These are phyloP conservation scores for Silybum marianum DNA, from an alignment of 129 eudicot genomes.

Conservation along the genomic window DNA sequence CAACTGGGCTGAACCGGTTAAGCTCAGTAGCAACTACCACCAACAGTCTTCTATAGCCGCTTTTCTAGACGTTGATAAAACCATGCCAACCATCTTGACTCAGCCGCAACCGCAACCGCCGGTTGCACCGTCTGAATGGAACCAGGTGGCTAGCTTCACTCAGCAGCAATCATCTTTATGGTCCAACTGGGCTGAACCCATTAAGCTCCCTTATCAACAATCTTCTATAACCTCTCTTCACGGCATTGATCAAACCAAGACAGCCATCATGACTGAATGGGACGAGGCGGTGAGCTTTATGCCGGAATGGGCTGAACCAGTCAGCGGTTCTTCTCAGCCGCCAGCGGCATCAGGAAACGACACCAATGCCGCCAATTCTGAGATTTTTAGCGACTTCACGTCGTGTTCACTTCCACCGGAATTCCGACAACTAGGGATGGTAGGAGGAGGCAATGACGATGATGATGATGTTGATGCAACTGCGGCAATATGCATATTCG, in stretches of 20 bases:
- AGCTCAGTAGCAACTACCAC: slow-evolving; percentile 4
- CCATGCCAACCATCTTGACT: slow-evolving; percentile 22
- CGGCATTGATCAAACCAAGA: slow-evolving; percentile 25
- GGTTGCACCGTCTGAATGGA: slow-evolving; percentile 10
- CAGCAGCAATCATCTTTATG: slow-evolving; percentile 14
- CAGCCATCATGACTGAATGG: slow-evolving; percentile 22
- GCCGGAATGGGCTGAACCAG: slow-evolving; percentile 19
- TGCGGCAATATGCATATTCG: slow-evolving; percentile 14
- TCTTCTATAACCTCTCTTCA: slow-evolving; percentile 27
- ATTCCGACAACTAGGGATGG: slow-evolving; percentile 7
- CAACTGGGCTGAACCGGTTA: not conserved
- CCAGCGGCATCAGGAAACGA: slow-evolving; percentile 24
- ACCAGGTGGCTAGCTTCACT: slow-evolving; percentile 7
- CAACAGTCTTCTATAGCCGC: slow-evolving; percentile 28
- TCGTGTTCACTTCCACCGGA: slow-evolving; percentile 15
- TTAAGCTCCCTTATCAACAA: slow-evolving; percentile 19
- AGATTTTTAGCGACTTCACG: slow-evolving; percentile 33
- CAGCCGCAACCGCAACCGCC: slow-evolving; percentile 26
- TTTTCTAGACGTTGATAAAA: slow-evolving; percentile 30
- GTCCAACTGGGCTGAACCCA: not conserved
- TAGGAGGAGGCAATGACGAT: slow-evolving; percentile 4
- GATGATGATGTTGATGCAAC: slow-evolving; percentile 17
- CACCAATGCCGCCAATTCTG: slow-evolving; percentile 17
- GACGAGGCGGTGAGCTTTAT: not conserved
- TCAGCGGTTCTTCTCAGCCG: slow-evolving; percentile 22